Evolutionary conservation across 2,329 filamentous ascomycete genomes (phyloP), one percentile per base, ranked within the genome.

Genomic region (Hansfordia pulvinata): DNA sequence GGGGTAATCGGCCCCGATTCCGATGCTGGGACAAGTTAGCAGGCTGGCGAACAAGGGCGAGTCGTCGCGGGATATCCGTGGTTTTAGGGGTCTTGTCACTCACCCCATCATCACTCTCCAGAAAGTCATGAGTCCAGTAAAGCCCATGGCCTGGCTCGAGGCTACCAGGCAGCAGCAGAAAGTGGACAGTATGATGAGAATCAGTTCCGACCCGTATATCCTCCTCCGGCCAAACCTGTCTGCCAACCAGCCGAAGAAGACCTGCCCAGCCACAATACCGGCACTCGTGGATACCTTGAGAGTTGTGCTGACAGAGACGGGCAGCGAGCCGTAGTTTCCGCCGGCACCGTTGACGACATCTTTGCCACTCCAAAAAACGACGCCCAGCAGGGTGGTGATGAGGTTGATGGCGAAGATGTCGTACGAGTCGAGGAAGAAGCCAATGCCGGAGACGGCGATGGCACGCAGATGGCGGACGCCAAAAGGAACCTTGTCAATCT

Each of bases 1-100:
- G 3, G 83, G 83, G 47, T 90, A 90, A 44, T 90, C 82, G 34
- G 81, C 82, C 37, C 82, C 80, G 26, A 85, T 82, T 17, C 78
- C 79, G 32, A 84, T 62, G 19, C 79, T 79, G 12, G 4, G 13
- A 6, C n/a, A 12, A 9, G 20, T 42, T 32, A 39, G 34, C 18
- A 6, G 14, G 17, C 20, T 28, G 5, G 19, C 26, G 17, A 16
- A 23, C 6, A 13, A 27, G 7, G n/a, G n/a, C n/a, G n/a, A n/a
- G n/a, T n/a, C n/a, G n/a, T n/a, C n/a, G n/a, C n/a, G n/a, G n/a
- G n/a, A n/a, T n/a, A n/a, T n/a, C n/a, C n/a, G n/a, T n/a, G n/a
- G n/a, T n/a, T n/a, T n/a, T n/a, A n/a, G n/a, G n/a, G n/a, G n/a
- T n/a, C n/a, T n/a, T n/a, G n/a, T n/a, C n/a, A n/a, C 29, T 31